These are phyloP conservation scores for Fraxinus cuspidata DNA, from an alignment of 257 asterid genomes.

Conservation along the genomic window DNA sequence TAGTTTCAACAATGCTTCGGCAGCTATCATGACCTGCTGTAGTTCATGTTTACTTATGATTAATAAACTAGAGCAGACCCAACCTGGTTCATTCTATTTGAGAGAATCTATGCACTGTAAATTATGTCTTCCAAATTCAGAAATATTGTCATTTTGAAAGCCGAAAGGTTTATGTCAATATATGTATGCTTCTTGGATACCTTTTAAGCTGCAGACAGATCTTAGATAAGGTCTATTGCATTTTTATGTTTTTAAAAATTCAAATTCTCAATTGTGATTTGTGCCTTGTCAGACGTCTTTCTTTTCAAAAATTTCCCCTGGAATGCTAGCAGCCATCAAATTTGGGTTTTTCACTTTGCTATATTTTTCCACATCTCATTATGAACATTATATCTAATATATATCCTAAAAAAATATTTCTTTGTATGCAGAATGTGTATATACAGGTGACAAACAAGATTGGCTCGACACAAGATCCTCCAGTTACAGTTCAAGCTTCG, in stretches of 20 bases:
- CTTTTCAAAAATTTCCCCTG: not conserved
- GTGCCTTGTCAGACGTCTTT: not conserved
- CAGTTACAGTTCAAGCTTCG: constrained; percentile 71
- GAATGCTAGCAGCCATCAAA: not conserved
- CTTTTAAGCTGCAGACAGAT: not conserved
- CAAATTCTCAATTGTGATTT: not conserved
- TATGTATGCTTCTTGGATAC: constrained; percentile 2
- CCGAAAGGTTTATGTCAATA: not conserved
- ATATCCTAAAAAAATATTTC: not conserved
- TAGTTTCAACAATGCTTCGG: constrained; percentile 9
- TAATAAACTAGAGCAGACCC: constrained; percentile 1
- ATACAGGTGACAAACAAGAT: constrained; percentile 59
- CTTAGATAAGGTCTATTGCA: constrained; percentile 1
- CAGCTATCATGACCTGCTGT: constrained; percentile 1
- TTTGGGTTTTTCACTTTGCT: not conserved
- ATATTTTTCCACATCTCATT: constrained; percentile 11
- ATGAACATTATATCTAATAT: not conserved
- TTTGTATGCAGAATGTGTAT: constrained; percentile 52
- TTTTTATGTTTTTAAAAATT: constrained; percentile 4
- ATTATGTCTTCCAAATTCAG: not conserved
- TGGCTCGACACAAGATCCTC: constrained; percentile 84
- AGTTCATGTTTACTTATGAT: not conserved
- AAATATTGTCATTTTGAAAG: constrained; percentile 7
- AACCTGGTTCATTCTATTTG: constrained; percentile 11
- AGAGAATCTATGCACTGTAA: not conserved